Evolutionary conservation across 768 basidiomycete genomes (phyloP).

Genomic region (Mycena rebaudengoi): DNA sequence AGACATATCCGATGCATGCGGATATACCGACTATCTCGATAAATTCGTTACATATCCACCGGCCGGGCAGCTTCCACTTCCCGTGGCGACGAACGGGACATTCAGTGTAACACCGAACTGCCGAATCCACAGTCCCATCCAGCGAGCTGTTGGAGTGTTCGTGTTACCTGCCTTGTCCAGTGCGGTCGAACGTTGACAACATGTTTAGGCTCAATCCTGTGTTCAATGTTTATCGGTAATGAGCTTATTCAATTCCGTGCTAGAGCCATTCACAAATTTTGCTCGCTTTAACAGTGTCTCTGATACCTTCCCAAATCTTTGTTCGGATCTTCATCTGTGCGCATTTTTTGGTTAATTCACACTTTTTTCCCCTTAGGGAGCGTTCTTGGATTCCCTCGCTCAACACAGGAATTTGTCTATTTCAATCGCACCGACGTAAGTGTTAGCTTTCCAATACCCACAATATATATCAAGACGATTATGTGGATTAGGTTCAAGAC

Average conservation of each 20-base stretch:
- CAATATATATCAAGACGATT: neutral
- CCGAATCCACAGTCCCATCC: constrained; percentile 57
- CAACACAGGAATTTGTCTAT: constrained; percentile 63
- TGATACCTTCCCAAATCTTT: constrained; percentile 60
- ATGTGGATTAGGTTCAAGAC: constrained; percentile 46
- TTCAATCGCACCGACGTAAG: constrained; percentile 58
- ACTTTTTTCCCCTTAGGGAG: constrained; percentile 49
- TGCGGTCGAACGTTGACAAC: neutral
- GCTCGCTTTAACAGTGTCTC: constrained; percentile 47
- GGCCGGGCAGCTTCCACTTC: constrained; percentile 66
- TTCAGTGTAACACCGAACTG: constrained; percentile 50
- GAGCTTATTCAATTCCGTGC: too few relatives aligned
- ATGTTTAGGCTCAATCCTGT: constrained; percentile 56
- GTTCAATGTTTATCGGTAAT: constrained; percentile 64
- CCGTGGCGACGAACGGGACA: constrained; percentile 54
- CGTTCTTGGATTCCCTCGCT: constrained; percentile 75
- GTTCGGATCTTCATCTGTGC: constrained; percentile 32
- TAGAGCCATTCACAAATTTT: too few relatives aligned
- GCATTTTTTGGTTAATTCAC: neutral
- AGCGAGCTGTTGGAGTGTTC: constrained; percentile 57
- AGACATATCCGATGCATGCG: constrained; percentile 59
- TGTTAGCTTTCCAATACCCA: neutral
- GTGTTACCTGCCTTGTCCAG: constrained; percentile 23
- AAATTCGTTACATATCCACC: constrained; percentile 74
- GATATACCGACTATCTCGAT: constrained; percentile 67